These are phyloP conservation scores for Musa balbisiana DNA, from an alignment of 202 grass and related monocot genomes.

Conservation along the genomic window DNA sequence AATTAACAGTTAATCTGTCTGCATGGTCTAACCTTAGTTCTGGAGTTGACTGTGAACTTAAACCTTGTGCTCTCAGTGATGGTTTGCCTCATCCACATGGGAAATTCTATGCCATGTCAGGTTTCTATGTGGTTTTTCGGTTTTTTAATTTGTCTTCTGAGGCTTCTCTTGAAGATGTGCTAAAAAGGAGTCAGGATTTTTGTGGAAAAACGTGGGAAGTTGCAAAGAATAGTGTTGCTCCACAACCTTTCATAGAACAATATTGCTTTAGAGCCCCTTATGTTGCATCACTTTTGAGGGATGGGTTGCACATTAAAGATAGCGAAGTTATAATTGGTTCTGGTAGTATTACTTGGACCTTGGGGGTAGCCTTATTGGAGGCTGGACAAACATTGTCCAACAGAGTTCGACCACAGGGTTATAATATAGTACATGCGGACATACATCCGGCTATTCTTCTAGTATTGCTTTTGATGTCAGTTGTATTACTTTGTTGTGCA, in stretches of 20 bases:
- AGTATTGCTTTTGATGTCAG: conserved; percentile 57
- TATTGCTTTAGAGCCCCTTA: conserved; percentile 97
- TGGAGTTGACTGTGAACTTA: conserved; percentile 57
- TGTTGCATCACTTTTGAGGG: conserved; percentile 75
- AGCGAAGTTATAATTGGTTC: conserved; percentile 73
- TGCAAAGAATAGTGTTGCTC: conserved; percentile 82
- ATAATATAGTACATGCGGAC: conserved; percentile 47
- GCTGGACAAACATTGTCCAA: conserved; percentile 62
- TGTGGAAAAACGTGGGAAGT: conserved; percentile 85
- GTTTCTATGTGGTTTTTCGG: conserved; percentile 91
- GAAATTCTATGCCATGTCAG: conserved; percentile 85
- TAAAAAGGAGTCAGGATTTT: conserved; percentile 72
- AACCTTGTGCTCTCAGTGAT: conserved; percentile 68
- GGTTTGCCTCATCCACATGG: conserved; percentile 60
- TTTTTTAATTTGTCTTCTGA: conserved; percentile 95
- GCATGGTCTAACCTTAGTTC: conserved; percentile 74
- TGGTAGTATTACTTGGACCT: conserved; percentile 94
- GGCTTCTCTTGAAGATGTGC: conserved; percentile 63
- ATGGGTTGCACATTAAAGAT: conserved; percentile 85
- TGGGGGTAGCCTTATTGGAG: conserved; percentile 82
- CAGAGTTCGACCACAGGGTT: conserved; percentile 56
- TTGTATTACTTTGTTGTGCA: conserved; percentile 59
- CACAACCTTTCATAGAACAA: conserved; percentile 93
- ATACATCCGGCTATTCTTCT: conserved; percentile 72
- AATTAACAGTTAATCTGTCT: conserved; percentile 68